Evolutionary conservation across 2,329 filamentous ascomycete species (phyloP), one percentile per base, ranked within the genome.

Genomic region (Anthostomella pinea): DNA sequence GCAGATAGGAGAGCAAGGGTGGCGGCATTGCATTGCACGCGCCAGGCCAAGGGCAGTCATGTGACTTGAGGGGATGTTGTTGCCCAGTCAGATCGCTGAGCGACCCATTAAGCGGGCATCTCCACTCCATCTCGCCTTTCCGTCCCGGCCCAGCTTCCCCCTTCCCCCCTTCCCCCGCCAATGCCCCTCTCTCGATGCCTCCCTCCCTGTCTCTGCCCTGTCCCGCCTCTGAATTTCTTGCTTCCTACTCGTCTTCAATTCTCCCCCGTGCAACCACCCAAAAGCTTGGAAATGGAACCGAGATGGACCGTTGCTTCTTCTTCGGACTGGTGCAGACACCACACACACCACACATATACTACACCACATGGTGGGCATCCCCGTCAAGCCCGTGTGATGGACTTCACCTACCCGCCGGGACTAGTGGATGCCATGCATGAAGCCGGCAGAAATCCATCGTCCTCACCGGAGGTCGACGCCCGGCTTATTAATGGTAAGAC

Each of bases 341-440:
- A n/a, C n/a, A n/a, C n/a, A n/a, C n/a, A n/a, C n/a, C n/a, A n/a
- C n/a, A n/a, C n/a, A n/a, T n/a, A n/a, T n/a, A n/a, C n/a, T n/a
- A n/a, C n/a, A n/a, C n/a, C n/a, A n/a, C n/a, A n/a, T n/a, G n/a
- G n/a, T n/a, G n/a, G n/a, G n/a, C n/a, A n/a, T n/a, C n/a, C n/a
- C n/a, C n/a, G n/a, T n/a, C n/a, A n/a, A n/a, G n/a, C n/a, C n/a
- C n/a, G 38, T 53, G 43, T 54, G 40, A 53, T 42, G 43, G 35
- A 26, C 38, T 42, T 31, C 39, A 45, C 48, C 48, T 59, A 60
- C 49, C 54, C 57, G 56, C 57, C 56, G 46, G 36, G 43, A 48
- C 57, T 57, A 58, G 49, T 46, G 45, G 46, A 46, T 53, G 43
- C 40, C 51, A 46, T 60, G 54, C 54, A 56, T 54, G 35, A 29